These are phyloP conservation scores for Kurtzmaniella quercitrusa DNA, from an alignment of 1,139 yeast species.

Conservation along the genomic window DNA sequence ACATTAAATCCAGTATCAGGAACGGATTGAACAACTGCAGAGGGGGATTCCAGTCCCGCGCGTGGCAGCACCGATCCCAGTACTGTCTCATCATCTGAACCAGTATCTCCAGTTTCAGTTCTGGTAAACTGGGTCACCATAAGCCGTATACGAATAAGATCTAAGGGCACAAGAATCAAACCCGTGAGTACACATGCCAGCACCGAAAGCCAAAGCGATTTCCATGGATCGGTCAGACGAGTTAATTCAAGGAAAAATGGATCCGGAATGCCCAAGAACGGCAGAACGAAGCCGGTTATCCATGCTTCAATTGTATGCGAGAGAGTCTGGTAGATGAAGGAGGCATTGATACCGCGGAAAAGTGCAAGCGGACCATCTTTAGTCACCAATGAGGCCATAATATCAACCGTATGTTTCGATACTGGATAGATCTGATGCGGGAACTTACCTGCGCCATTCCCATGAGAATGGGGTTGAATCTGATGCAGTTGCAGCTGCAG, in stretches of 20 bases:
- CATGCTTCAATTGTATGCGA: slow-evolving; percentile 83
- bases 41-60: neutral
- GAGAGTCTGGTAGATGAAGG: slow-evolving; percentile 74
- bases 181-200: slow-evolving; percentile 74
- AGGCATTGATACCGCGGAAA: slow-evolving; percentile 83
- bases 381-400: slow-evolving; percentile 63
- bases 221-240: slow-evolving; percentile 73
- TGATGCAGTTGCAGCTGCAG: slow-evolving; percentile 1
- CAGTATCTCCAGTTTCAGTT: slow-evolving; percentile 11
- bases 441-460: neutral
- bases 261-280: slow-evolving; percentile 82
- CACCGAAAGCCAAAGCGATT: slow-evolving; percentile 64
- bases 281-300: slow-evolving; percentile 84
- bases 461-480: neutral
- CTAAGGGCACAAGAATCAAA: slow-evolving; percentile 75
- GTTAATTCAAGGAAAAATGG: slow-evolving; percentile 82
- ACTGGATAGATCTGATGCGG: slow-evolving; percentile 49
- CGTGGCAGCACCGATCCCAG: neutral
- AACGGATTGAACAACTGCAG: neutral
- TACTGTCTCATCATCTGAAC: slow-evolving; percentile 2
- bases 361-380: slow-evolving; percentile 83
- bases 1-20: slow-evolving; percentile 13
- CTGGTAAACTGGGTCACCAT: slow-evolving; percentile 55
- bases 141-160: slow-evolving; percentile 71
- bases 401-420: slow-evolving; percentile 66